phyloP scores from a whole-genome alignment of 1,139 yeast genomes.

The Candida sanyaensis region DNA sequence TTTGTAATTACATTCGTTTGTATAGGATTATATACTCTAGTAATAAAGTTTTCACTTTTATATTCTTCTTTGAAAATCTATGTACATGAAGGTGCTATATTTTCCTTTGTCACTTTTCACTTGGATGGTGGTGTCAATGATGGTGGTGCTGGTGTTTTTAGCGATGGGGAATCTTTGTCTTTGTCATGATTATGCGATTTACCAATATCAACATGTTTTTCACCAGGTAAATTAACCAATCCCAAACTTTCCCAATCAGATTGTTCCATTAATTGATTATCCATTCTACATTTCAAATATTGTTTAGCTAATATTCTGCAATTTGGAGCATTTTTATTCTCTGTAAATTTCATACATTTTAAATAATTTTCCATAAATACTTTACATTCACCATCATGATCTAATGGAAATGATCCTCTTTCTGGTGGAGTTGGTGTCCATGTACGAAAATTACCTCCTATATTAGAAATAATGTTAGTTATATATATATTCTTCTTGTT shows the following conservation, averaged over 20 bases:
- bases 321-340: conserved; percentile 84
- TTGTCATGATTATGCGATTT: conserved; percentile 28
- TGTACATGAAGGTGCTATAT: background rate
- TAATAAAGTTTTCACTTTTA: too few species aligned
- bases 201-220: conserved; percentile 10
- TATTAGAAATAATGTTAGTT: conserved; percentile 7
- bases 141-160: too few species aligned
- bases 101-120: too few species aligned
- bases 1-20: background rate
- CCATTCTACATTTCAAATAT: conserved; percentile 89
- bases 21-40: background rate
- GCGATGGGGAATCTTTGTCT: background rate
- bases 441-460: conserved; percentile 41
- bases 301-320: conserved; percentile 82
- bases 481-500: too few species aligned
- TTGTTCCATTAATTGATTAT: conserved; percentile 78
- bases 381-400: conserved; percentile 87
- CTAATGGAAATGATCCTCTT: conserved; percentile 93
- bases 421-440: conserved; percentile 94
- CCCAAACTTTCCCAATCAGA: conserved; percentile 86
- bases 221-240: conserved; percentile 59
- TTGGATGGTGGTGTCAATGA: background rate
- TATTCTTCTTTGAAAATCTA: too few species aligned
- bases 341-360: conserved; percentile 74
- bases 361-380: conserved; percentile 74